Percentiles rank a stretch among this genome's conserved stretches.
Conservation (phyloP, 2,329 filamentous ascomycete genomes). For the Trichoderma pleuroti region DNA sequence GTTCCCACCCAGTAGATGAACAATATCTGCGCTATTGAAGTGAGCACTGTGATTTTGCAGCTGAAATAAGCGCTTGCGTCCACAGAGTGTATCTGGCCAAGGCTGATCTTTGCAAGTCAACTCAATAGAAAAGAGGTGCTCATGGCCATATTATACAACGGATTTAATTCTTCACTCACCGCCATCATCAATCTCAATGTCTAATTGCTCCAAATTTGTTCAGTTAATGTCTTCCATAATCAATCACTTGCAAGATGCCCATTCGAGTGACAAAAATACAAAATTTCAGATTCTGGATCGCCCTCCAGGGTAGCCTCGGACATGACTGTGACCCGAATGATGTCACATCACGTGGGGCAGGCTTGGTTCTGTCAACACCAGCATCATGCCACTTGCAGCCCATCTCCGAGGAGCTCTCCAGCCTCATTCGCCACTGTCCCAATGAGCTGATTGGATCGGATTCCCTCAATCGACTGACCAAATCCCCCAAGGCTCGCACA, state of each 20-base stretch:
- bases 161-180: neutral
- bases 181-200: rapidly evolving
- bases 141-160: rapidly evolving
- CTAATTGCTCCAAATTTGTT: no score
- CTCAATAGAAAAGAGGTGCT: rapidly evolving
- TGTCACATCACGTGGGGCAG: constrained; percentile 21
- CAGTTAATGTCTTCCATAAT: no score
- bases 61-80: neutral
- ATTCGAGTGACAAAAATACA: neutral
- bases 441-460: neutral
- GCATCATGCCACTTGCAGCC: constrained; percentile 5
- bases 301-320: constrained; percentile 10
- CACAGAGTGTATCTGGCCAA: neutral
- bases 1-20: neutral
- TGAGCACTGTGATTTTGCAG: neutral
- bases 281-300: neutral
- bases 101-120: neutral
- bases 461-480: neutral
- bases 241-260: neutral
- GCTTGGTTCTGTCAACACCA: neutral
- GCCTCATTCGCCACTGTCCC: neutral
- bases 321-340: neutral
- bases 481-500: neutral
- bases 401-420: neutral
- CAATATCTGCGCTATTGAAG: neutral